Conservation (phyloP, 257 asterid species). For the Solanum megistacrolobum region DNA sequence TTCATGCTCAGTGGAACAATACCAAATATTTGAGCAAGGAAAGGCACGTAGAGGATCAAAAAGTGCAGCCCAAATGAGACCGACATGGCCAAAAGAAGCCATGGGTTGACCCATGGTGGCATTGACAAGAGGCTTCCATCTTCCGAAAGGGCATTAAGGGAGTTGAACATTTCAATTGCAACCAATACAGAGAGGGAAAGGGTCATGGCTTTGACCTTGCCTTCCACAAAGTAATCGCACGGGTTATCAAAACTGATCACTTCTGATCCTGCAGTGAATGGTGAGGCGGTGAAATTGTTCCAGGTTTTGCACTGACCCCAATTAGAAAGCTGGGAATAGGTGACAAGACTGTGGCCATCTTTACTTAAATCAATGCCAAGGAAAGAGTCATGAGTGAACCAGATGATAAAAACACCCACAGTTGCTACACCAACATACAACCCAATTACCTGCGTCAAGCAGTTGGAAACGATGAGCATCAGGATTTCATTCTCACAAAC, state of each 20-base stretch:
- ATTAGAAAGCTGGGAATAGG: constrained; percentile 73
- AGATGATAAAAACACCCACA: constrained; percentile 81
- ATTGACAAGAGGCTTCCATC: constrained; percentile 87
- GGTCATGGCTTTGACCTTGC: constrained; percentile 93
- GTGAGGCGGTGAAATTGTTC: constrained; percentile 71
- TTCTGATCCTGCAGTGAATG: constrained; percentile 76
- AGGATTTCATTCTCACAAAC: background rate
- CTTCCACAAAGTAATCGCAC: constrained; percentile 80
- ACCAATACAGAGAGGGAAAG: constrained; percentile 93
- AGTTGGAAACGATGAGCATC: background rate
- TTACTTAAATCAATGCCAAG: constrained; percentile 74
- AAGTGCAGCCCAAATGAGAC: constrained; percentile 89
- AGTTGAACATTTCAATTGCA: constrained; percentile 94
- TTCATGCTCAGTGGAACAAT: constrained; percentile 81
- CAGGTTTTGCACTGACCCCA: constrained; percentile 93
- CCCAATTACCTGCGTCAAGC: constrained; percentile 65
- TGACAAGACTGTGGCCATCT: constrained; percentile 92
- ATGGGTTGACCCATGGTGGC: constrained; percentile 99
- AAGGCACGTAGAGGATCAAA: constrained; percentile 88
- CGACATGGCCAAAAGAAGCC: constrained; percentile 95
- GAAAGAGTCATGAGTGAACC: constrained; percentile 88
- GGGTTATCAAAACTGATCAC: constrained; percentile 50
- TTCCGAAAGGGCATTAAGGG: constrained; percentile 89
- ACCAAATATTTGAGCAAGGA: constrained; percentile 82
- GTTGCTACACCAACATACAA: constrained; percentile 85